Percentiles rank a stretch among this genome's conserved stretches.
Evolutionary conservation across 371 early-diverging fungal genomes (phyloP).

Genomic region (Blyttiomyces sp.): DNA sequence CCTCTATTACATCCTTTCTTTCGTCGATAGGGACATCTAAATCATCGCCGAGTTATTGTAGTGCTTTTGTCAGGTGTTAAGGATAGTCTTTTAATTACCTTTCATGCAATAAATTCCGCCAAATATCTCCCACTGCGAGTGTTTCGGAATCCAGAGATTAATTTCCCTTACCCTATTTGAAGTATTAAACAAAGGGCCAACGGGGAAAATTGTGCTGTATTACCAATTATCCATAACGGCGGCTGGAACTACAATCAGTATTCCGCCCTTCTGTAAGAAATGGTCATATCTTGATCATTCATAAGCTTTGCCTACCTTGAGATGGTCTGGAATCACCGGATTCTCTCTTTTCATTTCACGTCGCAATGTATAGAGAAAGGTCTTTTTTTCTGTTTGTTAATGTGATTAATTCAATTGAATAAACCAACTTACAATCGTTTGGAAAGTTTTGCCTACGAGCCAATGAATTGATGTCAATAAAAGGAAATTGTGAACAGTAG

Average conservation of each 20-base stretch:
- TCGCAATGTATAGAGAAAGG: conserved; percentile 65
- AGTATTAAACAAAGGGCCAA: not conserved
- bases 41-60: too few species aligned
- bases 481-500: not conserved
- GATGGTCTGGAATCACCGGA: conserved; percentile 41
- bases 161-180: conserved; percentile 53
- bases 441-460: conserved; percentile 75
- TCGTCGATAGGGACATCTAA: not conserved
- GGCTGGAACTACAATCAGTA: conserved; percentile 79
- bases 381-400: not conserved
- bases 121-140: conserved; percentile 14
- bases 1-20: conserved; percentile 25
- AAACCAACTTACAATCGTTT: conserved; percentile 52
- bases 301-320: conserved; percentile 29
- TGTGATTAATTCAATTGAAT: not conserved
- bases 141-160: conserved; percentile 56
- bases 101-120: conserved; percentile 11
- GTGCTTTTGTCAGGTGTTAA: not conserved
- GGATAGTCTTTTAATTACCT: not conserved
- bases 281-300: not conserved
- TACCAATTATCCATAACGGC: conserved; percentile 75
- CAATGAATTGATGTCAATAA: not conserved
- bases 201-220: not conserved
- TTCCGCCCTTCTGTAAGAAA: conserved; percentile 47
- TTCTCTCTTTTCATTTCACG: conserved; percentile 41